Base-by-base conservation (phyloP, 306 rosid species). In the Dicorynia guianensis region DNA sequence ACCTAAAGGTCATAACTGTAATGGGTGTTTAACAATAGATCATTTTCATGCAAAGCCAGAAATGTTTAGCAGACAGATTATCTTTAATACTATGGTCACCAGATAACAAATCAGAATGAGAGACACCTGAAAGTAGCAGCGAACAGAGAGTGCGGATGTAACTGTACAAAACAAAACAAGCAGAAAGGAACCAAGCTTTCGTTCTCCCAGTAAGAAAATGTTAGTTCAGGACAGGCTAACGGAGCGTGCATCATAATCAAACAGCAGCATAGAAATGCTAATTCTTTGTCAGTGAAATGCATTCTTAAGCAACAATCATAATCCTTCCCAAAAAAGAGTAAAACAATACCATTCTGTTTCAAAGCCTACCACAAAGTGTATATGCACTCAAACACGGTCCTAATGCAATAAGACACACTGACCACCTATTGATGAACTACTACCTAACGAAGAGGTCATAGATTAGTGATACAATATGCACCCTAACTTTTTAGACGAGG, bases 71-170 rank as follows among this genome's bases (percentile, higher is more conserved):
- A 14, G 39, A 63, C 36, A 7, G 66, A 52, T 50, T 73, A 60
- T 39, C 48, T 17, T 55, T 63, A 40, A 56, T 30, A 72, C 44
- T 35, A 20, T 40, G 46, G 11, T 42, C 34, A 60, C 61, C 40
- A 53, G 30, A 43, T 49, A 57, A 74, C 43, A 59, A 33, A 61
- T 34, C 50, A 65, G 72, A 20, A 34, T 14, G 63, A 35, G 39
- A 71, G 33, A 55, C 49, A 8, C 58, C 4, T 7, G 52, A 80
- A 42, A 42, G 42, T 53, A 53, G 68, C 73, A 62, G 72, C 76
- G 43, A 15, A 50, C 4, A 33, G 40, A 49, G 40, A 9, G 15
- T 42, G 50, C 38, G 18, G 50, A 76, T 52, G 50, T 35, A 38
- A 68, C 48, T 7, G 34, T 69, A 62, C 9, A 46, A 69, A 44